Conservation (phyloP, 2,329 filamentous ascomycete species). For the Diaporthe ampelina region DNA sequence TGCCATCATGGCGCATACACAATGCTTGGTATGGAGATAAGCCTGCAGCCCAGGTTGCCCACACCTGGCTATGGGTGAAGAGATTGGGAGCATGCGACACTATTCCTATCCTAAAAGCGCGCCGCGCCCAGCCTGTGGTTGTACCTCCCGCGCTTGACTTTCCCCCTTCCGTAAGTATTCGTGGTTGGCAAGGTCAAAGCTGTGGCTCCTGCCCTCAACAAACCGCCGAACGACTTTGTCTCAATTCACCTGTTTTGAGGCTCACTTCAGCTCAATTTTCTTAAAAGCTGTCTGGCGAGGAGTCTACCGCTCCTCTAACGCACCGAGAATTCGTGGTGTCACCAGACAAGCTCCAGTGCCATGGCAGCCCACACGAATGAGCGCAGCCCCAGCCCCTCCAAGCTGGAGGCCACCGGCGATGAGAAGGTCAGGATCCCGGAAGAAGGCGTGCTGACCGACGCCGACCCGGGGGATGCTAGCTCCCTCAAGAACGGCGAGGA, state of each 20-base stretch:
- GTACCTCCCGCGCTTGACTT: background rate
- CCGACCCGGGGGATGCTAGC: constrained; percentile 11
- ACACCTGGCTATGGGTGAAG: background rate
- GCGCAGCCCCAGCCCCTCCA: constrained; percentile 1
- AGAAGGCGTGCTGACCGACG: background rate
- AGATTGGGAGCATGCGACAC: background rate
- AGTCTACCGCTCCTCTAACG: constrained; percentile 30
- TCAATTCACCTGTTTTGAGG: background rate
- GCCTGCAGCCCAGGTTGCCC: background rate
- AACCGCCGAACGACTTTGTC: background rate
- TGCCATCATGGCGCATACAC: constrained; percentile 25
- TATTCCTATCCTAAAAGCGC: constrained; percentile 7
- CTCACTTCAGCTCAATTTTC: background rate
- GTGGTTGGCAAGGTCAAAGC: background rate
- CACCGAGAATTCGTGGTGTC: constrained; percentile 27
- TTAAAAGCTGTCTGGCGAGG: constrained; percentile 12
- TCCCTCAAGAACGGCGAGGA: constrained; percentile 50
- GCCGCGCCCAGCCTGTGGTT: background rate
- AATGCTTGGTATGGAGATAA: constrained; percentile 16
- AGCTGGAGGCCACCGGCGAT: constrained; percentile 2
- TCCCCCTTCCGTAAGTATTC: background rate
- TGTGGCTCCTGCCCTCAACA: background rate
- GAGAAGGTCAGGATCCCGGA: constrained; percentile 13
- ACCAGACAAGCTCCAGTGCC: constrained; percentile 2
- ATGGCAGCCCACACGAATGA: background rate